Evolutionary conservation across 2,329 filamentous ascomycete genomes (phyloP).

Genomic region (Aureobasidium zeae): DNA sequence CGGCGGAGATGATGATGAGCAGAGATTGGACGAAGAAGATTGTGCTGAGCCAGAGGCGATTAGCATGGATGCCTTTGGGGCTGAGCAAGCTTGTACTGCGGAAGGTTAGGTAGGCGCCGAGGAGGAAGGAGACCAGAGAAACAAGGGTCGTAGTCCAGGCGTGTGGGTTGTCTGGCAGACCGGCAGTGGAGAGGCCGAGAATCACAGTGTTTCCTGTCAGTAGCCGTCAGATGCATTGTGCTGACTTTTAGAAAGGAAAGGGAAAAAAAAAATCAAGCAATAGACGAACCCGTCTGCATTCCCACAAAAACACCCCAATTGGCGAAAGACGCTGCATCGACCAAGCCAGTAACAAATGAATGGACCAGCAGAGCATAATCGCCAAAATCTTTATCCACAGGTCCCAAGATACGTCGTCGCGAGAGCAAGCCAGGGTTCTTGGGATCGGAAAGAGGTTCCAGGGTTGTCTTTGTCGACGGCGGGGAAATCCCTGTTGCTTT

Average conservation of each 20-base stretch:
- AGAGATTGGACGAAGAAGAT: conserved; percentile 46
- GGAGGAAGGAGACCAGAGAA: conserved; percentile 46
- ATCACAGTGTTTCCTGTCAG: conserved; percentile 52
- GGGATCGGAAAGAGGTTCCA: background rate
- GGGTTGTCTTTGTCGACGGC: background rate
- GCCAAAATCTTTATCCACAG: conserved; percentile 25
- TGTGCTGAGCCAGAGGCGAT: conserved; percentile 32
- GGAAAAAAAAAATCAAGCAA: background rate
- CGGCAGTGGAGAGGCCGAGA: conserved; percentile 49
- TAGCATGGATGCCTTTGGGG: conserved; percentile 30
- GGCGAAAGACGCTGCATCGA: conserved; percentile 41
- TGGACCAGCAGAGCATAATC: conserved; percentile 32
- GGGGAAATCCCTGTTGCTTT: conserved; percentile 2
- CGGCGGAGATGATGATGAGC: conserved; percentile 45
- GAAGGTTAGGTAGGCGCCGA: conserved; percentile 41
- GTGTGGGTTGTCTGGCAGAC: conserved; percentile 42
- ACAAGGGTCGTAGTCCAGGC: conserved; percentile 46
- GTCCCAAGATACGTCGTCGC: conserved; percentile 22
- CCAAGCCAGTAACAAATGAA: conserved; percentile 39
- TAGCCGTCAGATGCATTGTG: background rate
- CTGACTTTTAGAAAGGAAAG: background rate
- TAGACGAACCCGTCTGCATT: conserved; percentile 43
- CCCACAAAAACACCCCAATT: conserved; percentile 43
- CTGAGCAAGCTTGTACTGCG: conserved; percentile 33
- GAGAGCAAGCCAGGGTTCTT: conserved; percentile 22